Conservation (phyloP, 768 basidiomycete species). For the Crepidotus variabilis region DNA sequence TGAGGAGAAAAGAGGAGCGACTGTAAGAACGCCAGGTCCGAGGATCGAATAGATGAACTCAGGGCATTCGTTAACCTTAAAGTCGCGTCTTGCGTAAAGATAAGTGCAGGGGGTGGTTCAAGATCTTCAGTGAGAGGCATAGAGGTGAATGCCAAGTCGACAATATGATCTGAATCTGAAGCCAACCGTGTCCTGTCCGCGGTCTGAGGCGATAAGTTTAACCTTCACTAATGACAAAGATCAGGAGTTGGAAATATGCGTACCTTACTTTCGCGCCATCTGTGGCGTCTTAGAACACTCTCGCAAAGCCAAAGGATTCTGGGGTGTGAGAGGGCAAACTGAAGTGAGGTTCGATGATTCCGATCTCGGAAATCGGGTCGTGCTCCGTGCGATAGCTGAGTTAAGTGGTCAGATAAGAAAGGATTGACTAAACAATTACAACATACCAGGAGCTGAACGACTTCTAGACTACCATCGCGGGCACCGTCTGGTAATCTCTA, state of each 20-base stretch:
- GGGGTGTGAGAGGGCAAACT: slow-evolving; percentile 62
- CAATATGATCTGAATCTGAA: slow-evolving; percentile 32
- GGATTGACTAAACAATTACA: slow-evolving; percentile 1
- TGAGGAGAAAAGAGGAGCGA: slow-evolving; percentile 52
- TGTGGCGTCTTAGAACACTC: slow-evolving; percentile 53
- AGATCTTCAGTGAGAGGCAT: slow-evolving; percentile 34
- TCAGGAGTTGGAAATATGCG: slow-evolving; percentile 18
- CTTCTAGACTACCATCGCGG: slow-evolving; percentile 65
- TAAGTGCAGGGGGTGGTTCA: slow-evolving; percentile 35
- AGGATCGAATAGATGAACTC: slow-evolving; percentile 48
- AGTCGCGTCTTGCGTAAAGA: slow-evolving; percentile 39
- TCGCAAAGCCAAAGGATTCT: slow-evolving; percentile 71
- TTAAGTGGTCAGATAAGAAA: background rate
- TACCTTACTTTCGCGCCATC: slow-evolving; percentile 61
- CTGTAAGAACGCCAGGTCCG: slow-evolving; percentile 48
- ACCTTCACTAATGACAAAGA: slow-evolving; percentile 7
- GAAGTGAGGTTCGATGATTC: slow-evolving; percentile 68
- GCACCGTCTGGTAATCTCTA: slow-evolving; percentile 55
- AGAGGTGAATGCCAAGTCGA: slow-evolving; percentile 34
- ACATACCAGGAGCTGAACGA: slow-evolving; percentile 65
- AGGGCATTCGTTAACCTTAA: slow-evolving; percentile 45
- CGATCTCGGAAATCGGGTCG: slow-evolving; percentile 71
- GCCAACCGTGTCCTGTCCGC: slow-evolving; percentile 33
- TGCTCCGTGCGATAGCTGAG: slow-evolving; percentile 64
- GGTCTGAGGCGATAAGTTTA: slow-evolving; percentile 25